These are phyloP conservation scores for Eucalyptus cloeziana DNA, from an alignment of 345 rosid genomes.

Conservation along the genomic window DNA sequence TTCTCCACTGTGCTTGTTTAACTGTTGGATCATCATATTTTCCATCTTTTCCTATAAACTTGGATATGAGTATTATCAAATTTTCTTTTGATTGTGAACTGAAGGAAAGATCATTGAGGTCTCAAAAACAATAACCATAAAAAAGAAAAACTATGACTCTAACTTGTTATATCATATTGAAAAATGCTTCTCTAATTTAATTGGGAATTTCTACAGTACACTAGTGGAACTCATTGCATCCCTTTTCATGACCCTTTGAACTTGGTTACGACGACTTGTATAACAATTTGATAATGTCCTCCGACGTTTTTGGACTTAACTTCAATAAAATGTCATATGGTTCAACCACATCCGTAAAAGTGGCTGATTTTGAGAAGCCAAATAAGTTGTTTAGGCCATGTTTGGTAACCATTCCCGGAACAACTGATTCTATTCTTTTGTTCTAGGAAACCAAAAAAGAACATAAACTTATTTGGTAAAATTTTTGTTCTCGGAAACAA, in stretches of 20 bases:
- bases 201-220: not conserved
- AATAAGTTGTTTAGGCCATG: too few species aligned
- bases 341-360: too few species aligned
- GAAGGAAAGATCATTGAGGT: not conserved
- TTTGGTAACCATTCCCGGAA: too few species aligned
- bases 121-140: not conserved
- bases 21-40: conserved; percentile 2
- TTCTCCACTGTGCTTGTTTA: conserved; percentile 44
- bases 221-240: not conserved
- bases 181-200: not conserved
- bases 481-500: too few species aligned
- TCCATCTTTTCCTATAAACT: not conserved
- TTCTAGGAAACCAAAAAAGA: too few species aligned
- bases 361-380: too few species aligned
- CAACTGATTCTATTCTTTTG: too few species aligned
- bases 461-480: too few species aligned
- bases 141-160: not conserved
- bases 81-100: not conserved
- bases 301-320: not conserved
- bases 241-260: too few species aligned
- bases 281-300: not conserved
- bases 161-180: not conserved
- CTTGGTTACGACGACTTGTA: not conserved
- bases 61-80: not conserved
- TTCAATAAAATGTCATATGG: not conserved